These are phyloP conservation scores for Macrolepiota fuliginosa DNA, from an alignment of 768 basidiomycete species.

Conservation along the genomic window DNA sequence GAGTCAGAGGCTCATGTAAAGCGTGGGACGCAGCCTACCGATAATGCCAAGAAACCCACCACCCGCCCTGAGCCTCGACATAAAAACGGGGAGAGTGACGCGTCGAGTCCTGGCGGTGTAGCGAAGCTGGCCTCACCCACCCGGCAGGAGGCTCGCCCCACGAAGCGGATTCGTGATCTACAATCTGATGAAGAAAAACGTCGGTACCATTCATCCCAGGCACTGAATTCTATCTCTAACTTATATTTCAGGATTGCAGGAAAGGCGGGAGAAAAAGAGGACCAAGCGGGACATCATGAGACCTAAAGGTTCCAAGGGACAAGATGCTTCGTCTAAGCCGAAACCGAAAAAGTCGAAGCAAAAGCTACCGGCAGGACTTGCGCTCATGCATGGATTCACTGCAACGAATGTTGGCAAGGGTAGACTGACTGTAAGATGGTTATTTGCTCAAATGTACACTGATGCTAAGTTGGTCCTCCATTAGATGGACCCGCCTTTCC, in stretches of 20 bases:
- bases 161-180: conserved; percentile 7
- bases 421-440: conserved; percentile 52
- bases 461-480: background rate
- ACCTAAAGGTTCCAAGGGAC: conserved; percentile 22
- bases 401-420: conserved; percentile 61
- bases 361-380: conserved; percentile 48
- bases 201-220: conserved; percentile 15
- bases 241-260: conserved; percentile 48
- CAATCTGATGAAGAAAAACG: conserved; percentile 22
- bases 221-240: background rate
- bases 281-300: conserved; percentile 53
- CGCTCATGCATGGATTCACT: conserved; percentile 66
- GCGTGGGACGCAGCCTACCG: no score
- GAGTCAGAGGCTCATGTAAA: background rate
- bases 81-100: background rate
- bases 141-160: background rate
- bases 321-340: conserved; percentile 13
- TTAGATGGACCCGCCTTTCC: conserved; percentile 41
- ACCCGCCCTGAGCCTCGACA: background rate
- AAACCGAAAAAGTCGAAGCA: conserved; percentile 24
- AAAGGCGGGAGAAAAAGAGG: conserved; percentile 64
- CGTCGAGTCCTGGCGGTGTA: background rate
- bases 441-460: background rate
- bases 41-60: background rate
- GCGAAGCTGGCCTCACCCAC: background rate